Conservation (phyloP, 2,329 filamentous ascomycete genomes). For the Cladosporium sp. region DNA sequence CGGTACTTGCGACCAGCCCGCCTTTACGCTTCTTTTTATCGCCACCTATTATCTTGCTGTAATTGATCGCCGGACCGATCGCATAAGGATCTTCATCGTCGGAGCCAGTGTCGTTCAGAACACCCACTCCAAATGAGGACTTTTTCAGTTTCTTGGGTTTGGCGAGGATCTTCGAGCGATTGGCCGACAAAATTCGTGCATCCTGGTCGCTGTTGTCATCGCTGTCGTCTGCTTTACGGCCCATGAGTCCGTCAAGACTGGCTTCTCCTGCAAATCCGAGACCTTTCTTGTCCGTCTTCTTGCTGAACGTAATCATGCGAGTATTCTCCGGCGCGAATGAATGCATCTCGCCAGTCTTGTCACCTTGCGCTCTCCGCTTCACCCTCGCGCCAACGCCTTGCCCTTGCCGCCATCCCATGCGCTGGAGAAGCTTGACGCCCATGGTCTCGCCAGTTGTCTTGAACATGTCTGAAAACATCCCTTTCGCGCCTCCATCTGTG, state of each 20-base stretch:
- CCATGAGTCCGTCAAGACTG: conserved; percentile 41
- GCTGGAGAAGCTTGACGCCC: conserved; percentile 77
- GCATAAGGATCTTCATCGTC: conserved; percentile 95
- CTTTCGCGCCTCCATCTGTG: conserved; percentile 46
- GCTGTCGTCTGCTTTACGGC: conserved; percentile 29
- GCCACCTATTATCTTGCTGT: conserved; percentile 74
- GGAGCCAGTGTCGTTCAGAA: conserved; percentile 88
- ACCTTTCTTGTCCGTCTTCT: conserved; percentile 66
- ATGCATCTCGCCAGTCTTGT: conserved; percentile 53
- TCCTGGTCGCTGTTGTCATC: conserved; percentile 32
- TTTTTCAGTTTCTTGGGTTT: conserved; percentile 51
- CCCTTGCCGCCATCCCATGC: conserved; percentile 94
- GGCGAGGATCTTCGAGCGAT: conserved; percentile 27
- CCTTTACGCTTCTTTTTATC: conserved; percentile 61
- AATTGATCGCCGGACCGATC: conserved; percentile 84
- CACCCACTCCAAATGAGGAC: conserved; percentile 78
- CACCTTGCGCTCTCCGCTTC: conserved; percentile 67
- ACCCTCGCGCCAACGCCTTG: conserved; percentile 90
- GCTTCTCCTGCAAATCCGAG: conserved; percentile 62
- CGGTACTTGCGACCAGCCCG: conserved; percentile 26
- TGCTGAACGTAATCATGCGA: conserved; percentile 60
- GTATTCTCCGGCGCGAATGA: conserved; percentile 84
- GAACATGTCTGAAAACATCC: conserved; percentile 68
- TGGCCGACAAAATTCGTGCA: conserved; percentile 26
- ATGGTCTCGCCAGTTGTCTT: conserved; percentile 73